Evolutionary conservation across 2,329 filamentous ascomycete species (phyloP).

Genomic region (Blastomyces percursus): DNA sequence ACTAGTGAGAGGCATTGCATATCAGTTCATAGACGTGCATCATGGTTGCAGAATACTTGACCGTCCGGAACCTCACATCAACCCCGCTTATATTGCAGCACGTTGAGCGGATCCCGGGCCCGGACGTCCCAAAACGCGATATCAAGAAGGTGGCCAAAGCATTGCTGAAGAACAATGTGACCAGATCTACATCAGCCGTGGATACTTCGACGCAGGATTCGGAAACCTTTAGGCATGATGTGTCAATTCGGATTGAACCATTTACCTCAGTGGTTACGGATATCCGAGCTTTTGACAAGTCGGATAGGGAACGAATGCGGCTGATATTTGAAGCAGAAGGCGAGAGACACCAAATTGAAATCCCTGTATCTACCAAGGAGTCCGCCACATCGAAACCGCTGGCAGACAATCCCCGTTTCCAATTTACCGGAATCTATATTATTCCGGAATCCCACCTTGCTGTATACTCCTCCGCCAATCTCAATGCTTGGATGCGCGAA

Average conservation of each 20-base stretch:
- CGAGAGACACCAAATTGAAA: slow-evolving; percentile 60
- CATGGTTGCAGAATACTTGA: slow-evolving; percentile 37
- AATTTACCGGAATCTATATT: slow-evolving; percentile 58
- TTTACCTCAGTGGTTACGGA: slow-evolving; percentile 57
- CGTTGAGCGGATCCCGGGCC: slow-evolving; percentile 61
- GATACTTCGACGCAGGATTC: slow-evolving; percentile 41
- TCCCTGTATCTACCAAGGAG: slow-evolving; percentile 50
- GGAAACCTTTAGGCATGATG: slow-evolving; percentile 51
- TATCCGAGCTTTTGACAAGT: slow-evolving; percentile 48
- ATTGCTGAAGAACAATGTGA: slow-evolving; percentile 33
- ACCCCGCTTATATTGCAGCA: slow-evolving; percentile 60
- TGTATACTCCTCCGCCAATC: slow-evolving; percentile 59
- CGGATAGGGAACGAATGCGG: slow-evolving; percentile 55
- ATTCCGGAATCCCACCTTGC: slow-evolving; percentile 43
- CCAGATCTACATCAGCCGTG: slow-evolving; percentile 35
- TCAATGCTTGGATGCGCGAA: slow-evolving; percentile 69
- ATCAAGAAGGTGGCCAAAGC: slow-evolving; percentile 37
- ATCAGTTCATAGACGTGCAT: neutral
- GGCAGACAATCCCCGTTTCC: slow-evolving; percentile 40
- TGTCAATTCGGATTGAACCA: slow-evolving; percentile 53
- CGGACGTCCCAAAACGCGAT: slow-evolving; percentile 29
- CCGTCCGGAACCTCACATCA: slow-evolving; percentile 70
- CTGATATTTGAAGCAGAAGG: slow-evolving; percentile 57
- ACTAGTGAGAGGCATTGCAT: neutral
- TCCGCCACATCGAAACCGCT: slow-evolving; percentile 52